phyloP scores from a whole-genome alignment of 345 rosid genomes.

The Camelina laxa region DNA sequence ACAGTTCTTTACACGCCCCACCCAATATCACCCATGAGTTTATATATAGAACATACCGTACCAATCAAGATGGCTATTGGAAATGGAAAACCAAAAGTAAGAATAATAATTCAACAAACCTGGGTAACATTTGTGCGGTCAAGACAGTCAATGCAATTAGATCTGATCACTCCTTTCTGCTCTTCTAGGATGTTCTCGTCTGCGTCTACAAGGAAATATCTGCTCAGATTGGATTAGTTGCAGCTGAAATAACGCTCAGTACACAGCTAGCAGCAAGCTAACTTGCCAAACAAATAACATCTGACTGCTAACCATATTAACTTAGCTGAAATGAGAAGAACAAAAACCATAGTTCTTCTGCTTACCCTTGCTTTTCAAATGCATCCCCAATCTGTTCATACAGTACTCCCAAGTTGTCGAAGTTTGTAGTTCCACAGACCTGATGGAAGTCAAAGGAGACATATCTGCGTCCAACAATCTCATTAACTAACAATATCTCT shows the following conservation, averaged over 20 bases:
- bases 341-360: conserved; percentile 23
- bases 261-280: conserved; percentile 43
- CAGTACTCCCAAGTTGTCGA: conserved; percentile 69
- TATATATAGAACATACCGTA: conserved; percentile 3
- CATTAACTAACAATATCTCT: conserved; percentile 20
- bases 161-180: conserved; percentile 88
- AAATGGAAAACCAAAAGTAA: conserved; percentile 12
- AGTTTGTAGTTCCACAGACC: conserved; percentile 83
- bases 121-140: conserved; percentile 98
- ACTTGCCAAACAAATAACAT: conserved; percentile 14
- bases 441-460: conserved; percentile 84
- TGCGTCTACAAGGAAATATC: conserved; percentile 76
- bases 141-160: conserved; percentile 97
- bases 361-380: conserved; percentile 87
- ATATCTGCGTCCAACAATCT: conserved; percentile 59
- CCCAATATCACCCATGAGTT: conserved; percentile 20
- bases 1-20: neutral
- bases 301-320: conserved; percentile 22
- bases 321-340: conserved; percentile 11
- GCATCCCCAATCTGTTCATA: conserved; percentile 78
- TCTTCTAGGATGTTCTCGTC: conserved; percentile 73
- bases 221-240: conserved; percentile 74
- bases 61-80: conserved; percentile 35
- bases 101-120: conserved; percentile 50
- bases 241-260: conserved; percentile 49